Conservation (phyloP, 768 basidiomycete species). For the Amanita thiersii region DNA sequence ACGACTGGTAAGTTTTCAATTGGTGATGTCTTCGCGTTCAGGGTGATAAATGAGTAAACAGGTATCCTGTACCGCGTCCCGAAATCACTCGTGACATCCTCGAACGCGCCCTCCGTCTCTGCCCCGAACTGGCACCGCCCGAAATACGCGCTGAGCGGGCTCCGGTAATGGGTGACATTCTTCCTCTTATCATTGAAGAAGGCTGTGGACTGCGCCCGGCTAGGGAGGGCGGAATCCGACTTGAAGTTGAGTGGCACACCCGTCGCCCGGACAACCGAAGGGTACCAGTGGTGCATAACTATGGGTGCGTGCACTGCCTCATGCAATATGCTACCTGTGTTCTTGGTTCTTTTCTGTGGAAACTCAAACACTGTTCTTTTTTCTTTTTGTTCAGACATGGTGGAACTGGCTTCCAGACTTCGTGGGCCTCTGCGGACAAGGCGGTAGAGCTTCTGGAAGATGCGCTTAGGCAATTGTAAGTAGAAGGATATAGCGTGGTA, state of each 20-base stretch:
- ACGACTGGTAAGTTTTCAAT: conserved; percentile 44
- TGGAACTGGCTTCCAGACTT: conserved; percentile 49
- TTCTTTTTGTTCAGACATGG: conserved; percentile 29
- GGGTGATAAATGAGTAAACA: conserved; percentile 13
- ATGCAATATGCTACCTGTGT: too few species aligned
- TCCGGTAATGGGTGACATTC: conserved; percentile 42
- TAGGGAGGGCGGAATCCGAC: conserved; percentile 56
- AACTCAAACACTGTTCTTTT: too few species aligned
- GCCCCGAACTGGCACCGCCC: conserved; percentile 51
- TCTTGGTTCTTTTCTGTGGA: neutral
- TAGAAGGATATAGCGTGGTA: neutral
- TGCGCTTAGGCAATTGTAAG: conserved; percentile 14
- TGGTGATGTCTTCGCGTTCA: neutral
- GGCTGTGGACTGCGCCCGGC: conserved; percentile 60
- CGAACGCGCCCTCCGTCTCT: conserved; percentile 37
- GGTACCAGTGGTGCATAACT: conserved; percentile 53
- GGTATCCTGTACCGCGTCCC: conserved; percentile 58
- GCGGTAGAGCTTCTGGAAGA: conserved; percentile 34
- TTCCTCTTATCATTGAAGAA: conserved; percentile 38
- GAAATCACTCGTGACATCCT: conserved; percentile 58
- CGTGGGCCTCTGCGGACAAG: conserved; percentile 46
- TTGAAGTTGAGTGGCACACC: conserved; percentile 35
- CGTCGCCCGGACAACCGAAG: conserved; percentile 14
- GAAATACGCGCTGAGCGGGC: conserved; percentile 36
- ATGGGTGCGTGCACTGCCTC: conserved; percentile 44